These are phyloP conservation scores for Auriculariales sp. DNA, from an alignment of 768 basidiomycete species.

Conservation along the genomic window DNA sequence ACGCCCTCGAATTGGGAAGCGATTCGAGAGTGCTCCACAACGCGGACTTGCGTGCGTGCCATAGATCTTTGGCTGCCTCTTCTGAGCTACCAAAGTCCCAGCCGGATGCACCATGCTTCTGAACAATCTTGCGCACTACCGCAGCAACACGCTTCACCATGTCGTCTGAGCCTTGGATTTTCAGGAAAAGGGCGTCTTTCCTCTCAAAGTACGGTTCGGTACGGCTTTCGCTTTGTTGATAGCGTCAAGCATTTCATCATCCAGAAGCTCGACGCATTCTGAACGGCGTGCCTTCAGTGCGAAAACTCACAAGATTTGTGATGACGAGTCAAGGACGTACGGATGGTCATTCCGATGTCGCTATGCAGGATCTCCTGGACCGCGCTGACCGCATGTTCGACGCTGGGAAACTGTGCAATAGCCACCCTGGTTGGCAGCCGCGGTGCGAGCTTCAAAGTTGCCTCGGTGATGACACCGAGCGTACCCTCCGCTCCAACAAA, in stretches of 20 bases:
- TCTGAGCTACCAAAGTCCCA: conserved; percentile 66
- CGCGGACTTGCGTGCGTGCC: conserved; percentile 79
- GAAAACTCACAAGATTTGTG: neutral
- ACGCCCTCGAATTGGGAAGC: conserved; percentile 48
- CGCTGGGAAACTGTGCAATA: conserved; percentile 74
- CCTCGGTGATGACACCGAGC: conserved; percentile 81
- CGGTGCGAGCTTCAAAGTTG: conserved; percentile 71
- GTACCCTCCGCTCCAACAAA: conserved; percentile 89
- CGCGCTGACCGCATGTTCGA: conserved; percentile 61
- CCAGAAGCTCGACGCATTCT: conserved; percentile 85
- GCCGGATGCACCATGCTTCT: conserved; percentile 48
- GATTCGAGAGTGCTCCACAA: conserved; percentile 55
- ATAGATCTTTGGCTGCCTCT: conserved; percentile 60
- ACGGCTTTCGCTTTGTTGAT: conserved; percentile 54
- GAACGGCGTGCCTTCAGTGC: neutral
- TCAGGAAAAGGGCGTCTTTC: conserved; percentile 78
- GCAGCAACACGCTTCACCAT: conserved; percentile 44
- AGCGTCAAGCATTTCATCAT: conserved; percentile 69
- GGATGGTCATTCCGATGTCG: conserved; percentile 56
- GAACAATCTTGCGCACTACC: conserved; percentile 43
- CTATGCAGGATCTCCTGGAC: conserved; percentile 68
- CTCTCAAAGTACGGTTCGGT: conserved; percentile 44
- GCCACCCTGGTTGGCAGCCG: conserved; percentile 73
- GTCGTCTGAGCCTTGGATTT: conserved; percentile 64
- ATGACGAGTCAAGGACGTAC: conserved; percentile 26